Base-by-base conservation (phyloP, 1,139 yeast species). In the Saccharomyces hybrid region DNA sequence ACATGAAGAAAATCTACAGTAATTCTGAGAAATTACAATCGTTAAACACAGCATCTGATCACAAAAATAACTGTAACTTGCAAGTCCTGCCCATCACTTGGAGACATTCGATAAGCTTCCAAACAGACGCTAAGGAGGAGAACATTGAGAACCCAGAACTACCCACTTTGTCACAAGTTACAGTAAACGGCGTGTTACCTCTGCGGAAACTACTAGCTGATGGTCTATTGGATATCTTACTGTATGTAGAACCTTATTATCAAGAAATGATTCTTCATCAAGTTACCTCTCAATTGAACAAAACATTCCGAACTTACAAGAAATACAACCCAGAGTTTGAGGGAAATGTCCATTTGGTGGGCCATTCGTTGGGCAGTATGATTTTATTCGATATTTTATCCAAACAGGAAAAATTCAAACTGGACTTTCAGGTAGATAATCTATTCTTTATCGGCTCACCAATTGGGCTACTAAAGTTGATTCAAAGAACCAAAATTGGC, bases 351-450 rank as follows among this genome's bases (percentile, higher is more conserved):
- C 90, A 91, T 63, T 69, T 93, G 2, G 75, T 93, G 63, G 98
- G 97, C 1, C 99, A 93, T 69, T 90, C 97, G 0, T 72, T 93
- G 27, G 99, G 99, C 0, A 86, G 96, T 16, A 85, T 93, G 0
- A 88, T 93, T 53, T 79, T 86, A 1, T 82, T 88, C 61, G 99
- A 93, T 68, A 75, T 93, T 42, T 70, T 90, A 44, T 75, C 87
- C 1, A 68, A 75, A 31, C 95, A 86, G 65, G 81, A 83, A 1
- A 69, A 54, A 11, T 62, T 56, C n/a, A 66, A 77, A 42, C 73
- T 91, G 34, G 75, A 79, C 42, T 93, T 93, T 66, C 80, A 84
- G 11, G 90, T 88, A 2, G 83, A 83, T 14, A 86, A 86, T 62
- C 77, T 85, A 60, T 90, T 90, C 66, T 80, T 90, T 29, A 80